Evolutionary conservation across 495 filamentous ascomycete genomes (phyloP), one percentile per base, ranked within the genome.

Genomic region (Acidomyces sp.): DNA sequence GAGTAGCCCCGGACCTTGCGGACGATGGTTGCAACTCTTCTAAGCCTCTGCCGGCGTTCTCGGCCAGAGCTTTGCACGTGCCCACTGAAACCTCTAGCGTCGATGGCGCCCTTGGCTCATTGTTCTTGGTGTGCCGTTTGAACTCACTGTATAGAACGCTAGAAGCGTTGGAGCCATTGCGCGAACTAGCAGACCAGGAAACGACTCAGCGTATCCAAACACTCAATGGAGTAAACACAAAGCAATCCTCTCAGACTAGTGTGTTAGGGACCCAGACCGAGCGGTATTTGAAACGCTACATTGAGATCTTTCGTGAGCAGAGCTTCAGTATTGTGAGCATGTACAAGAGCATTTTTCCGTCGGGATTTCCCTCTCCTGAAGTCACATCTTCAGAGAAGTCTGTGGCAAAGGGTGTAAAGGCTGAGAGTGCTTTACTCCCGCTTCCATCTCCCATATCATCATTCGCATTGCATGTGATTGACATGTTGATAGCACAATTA

Each of bases 291-390:
- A 99, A 99, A 58, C 68, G 84, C 37, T 99, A 93, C 62, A 79
- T 99, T 51, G 92, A 99, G 58, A 93, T 96, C 21, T 96, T 95
- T 62, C 80, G 92, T 37, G 92, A 99, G 61, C 92, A 99, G 60
- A 90, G 83, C 53, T 99, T 99, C 54, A 81, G 80, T 9, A 92
- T 95, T 43, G 72, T 96, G 16, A 86, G 81, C 15, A 81, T 95
- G 71, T 94, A 90, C 57, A 80, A 76, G 46, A 83, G 74, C 51
- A 90, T 96, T 32, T 96, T 95, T 55, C 75, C 80, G 2, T 65
- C 71, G 4, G 56, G 54, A 3, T 34, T 62, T 7, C 55, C 62
- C 5, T 38, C 43, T 0, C 44, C 58, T 4, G 55, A 51, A 7
- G 18, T 29, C 13, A 27, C 26, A 9, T 7, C 4, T 21, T 27